Evolutionary conservation across 768 basidiomycete species (phyloP), one percentile per base, ranked within the genome.

Genomic region (Gloeostereum incarnatum): DNA sequence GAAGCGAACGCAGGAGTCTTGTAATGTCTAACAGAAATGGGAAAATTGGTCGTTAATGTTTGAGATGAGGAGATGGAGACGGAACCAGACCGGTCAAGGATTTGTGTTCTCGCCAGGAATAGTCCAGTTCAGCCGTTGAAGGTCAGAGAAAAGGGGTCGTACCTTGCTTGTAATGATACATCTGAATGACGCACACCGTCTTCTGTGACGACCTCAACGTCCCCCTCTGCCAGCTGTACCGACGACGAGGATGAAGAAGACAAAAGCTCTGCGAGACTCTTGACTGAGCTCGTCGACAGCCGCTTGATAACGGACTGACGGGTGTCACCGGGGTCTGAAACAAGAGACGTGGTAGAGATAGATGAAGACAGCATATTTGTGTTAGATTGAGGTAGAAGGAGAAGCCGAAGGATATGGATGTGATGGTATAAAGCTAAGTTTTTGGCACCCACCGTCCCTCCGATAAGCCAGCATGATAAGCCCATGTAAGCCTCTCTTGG

Each of bases 91-190:
- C 61, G 52, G 52, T 59, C 47, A 54, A 44, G 49, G 48, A 45
- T 43, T 51, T 52, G 58, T 56, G 49, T 50, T 48, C 58, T 60
- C 54, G 54, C 55, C 55, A 49, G 47, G 49, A 30, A 47, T n/a
- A n/a, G 47, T 49, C 51, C 48, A 46, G 45, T 57, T 54, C 49
- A 55, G 59, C 49, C n/a, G n/a, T 43, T 45, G 43, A 45, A 48
- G 51, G 39, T 43, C 43, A 55, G 50, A 42, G 44, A 43, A 49
- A 50, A 50, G 53, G 40, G 30, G 39, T 49, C 82, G 78, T 62
- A 87, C 87, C 77, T 82, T 32, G 84, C 71, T 46, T 84, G 71
- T 38, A 90, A 56, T 46, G 56, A 67, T 9, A 67, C 50, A 30
- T 63, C 59, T 22, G 67, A 67, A 56, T 87, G 79, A 21, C 63